Base-by-base conservation (phyloP, 2,329 filamentous ascomycete species). In the Diaporthe eres region DNA sequence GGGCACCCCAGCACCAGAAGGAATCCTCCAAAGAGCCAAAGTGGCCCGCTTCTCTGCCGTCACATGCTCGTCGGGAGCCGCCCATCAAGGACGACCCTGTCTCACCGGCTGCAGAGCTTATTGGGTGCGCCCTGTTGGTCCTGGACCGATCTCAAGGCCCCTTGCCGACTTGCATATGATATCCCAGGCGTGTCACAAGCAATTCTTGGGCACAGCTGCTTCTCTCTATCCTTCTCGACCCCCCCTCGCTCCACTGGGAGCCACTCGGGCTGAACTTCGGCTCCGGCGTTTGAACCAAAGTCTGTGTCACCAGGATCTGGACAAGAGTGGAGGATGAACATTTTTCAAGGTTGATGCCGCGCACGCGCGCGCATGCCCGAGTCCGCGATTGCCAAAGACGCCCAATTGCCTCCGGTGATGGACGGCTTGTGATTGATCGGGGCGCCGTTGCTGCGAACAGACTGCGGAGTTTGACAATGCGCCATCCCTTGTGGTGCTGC, bases 61-160 rank as follows among this genome's bases (percentile, higher is more conserved):
- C 75, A 77, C 75, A 77, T 77, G 75, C 68, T 77, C 75, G 51
- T 51, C 49, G 60, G 47, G 51, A 72, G 61, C 72, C 72, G 60
- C 67, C 70, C 67, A 60, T 72, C 61, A 75, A 58, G 75, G 68
- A 61, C 72, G 67, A 39, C 57, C 71, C 55, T 76, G 75, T 76
- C 39, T 76, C 71, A 63, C 71, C 47, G 75, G 71, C 61, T 65
- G 75, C 75, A 67, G 65, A 51, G 37, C 57, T 49, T 25, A 74
- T 74, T 74, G 75, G 75, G 37, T 34, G 63, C 47, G 42, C 28
- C 19, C 53, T 70, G 44, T 49, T 60, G 47, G 55, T 67, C 68
- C 65, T 70, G 47, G 47, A 55, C 71, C 71, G 44, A 65, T 65
- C 71, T 39, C 53, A 58, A 49, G 34, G 57, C 63, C 71, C 53